Evolutionary conservation across 2,329 filamentous ascomycete species (phyloP).

Genomic region (Stemphylium beticola): DNA sequence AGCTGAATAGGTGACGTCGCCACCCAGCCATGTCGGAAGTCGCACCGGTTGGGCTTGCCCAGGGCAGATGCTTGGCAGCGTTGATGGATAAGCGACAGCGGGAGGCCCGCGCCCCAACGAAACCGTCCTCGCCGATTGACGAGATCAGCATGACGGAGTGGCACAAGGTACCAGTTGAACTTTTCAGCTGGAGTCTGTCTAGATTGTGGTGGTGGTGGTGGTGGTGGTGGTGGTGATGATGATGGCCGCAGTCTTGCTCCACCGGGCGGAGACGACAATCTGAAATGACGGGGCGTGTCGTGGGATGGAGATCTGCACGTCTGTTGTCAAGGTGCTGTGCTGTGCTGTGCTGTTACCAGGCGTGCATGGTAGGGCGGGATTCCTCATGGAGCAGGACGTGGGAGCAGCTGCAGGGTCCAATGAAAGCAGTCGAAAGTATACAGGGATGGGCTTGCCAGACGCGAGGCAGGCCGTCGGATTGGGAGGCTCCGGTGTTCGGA

Average conservation of each 20-base stretch:
- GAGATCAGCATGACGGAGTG: slow-evolving; percentile 6
- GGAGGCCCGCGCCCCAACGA: slow-evolving; percentile 17
- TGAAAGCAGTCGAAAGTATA: slow-evolving; percentile 16
- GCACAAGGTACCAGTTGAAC: no score
- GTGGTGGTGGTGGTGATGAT: no score
- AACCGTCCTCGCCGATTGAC: slow-evolving; percentile 11
- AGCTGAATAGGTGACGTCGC: slow-evolving; percentile 18
- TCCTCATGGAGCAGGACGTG: slow-evolving; percentile 20
- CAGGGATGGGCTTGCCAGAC: slow-evolving; percentile 11
- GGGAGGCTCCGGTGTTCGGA: slow-evolving; percentile 22
- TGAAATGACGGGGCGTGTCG: no score
- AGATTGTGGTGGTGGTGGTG: slow-evolving; percentile 9
- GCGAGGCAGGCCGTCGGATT: slow-evolving; percentile 12
- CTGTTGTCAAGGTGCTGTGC: slow-evolving; percentile 17
- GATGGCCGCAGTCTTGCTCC: no score
- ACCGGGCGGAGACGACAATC: no score
- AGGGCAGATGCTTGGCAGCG: slow-evolving; percentile 22
- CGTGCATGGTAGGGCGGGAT: slow-evolving; percentile 11
- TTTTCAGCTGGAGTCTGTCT: neutral
- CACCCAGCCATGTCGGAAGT: slow-evolving; percentile 15
- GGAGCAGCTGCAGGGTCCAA: slow-evolving; percentile 40
- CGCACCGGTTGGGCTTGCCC: slow-evolving; percentile 19
- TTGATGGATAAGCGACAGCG: slow-evolving; percentile 17
- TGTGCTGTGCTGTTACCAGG: slow-evolving; percentile 9
- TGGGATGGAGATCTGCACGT: neutral